phyloP scores from a whole-genome alignment of 805 yeast species.

The Candida gorgasii region DNA sequence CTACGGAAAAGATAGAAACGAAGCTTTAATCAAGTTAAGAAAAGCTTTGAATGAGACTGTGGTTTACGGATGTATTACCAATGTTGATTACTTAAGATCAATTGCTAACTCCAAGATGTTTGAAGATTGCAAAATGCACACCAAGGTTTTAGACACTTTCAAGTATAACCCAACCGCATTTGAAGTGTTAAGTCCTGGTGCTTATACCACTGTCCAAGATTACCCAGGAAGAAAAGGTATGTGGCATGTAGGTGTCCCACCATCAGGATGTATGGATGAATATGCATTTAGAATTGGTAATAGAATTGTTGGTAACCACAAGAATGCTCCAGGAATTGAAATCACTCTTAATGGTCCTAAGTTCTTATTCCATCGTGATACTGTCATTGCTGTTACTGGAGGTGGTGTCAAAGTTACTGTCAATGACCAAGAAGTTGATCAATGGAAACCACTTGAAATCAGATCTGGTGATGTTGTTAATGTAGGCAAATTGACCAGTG shows the following conservation, averaged over 20 bases:
- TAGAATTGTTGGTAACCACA: constrained; percentile 84
- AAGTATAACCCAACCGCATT: constrained; percentile 80
- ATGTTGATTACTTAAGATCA: constrained; percentile 84
- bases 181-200: constrained; percentile 68
- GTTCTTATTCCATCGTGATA: constrained; percentile 76
- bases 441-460: constrained; percentile 74
- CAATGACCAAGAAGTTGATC: constrained; percentile 55
- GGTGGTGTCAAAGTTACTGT: constrained; percentile 70
- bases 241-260: constrained; percentile 96
- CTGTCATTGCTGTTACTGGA: constrained; percentile 83
- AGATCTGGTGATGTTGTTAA: constrained; percentile 73
- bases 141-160: constrained; percentile 82
- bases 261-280: constrained; percentile 97
- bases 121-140: constrained; percentile 77
- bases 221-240: constrained; percentile 90
- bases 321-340: constrained; percentile 85
- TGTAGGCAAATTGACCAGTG: constrained; percentile 79
- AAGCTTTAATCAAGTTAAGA: constrained; percentile 75
- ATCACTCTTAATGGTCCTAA: constrained; percentile 87
- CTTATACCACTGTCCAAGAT: constrained; percentile 95
- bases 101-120: constrained; percentile 86
- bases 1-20: constrained; percentile 85
- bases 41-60: constrained; percentile 84
- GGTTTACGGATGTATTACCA: constrained; percentile 85
- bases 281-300: constrained; percentile 89